Conservation (phyloP, 139 green algal genomes). For the Parachlorella kessleri region DNA sequence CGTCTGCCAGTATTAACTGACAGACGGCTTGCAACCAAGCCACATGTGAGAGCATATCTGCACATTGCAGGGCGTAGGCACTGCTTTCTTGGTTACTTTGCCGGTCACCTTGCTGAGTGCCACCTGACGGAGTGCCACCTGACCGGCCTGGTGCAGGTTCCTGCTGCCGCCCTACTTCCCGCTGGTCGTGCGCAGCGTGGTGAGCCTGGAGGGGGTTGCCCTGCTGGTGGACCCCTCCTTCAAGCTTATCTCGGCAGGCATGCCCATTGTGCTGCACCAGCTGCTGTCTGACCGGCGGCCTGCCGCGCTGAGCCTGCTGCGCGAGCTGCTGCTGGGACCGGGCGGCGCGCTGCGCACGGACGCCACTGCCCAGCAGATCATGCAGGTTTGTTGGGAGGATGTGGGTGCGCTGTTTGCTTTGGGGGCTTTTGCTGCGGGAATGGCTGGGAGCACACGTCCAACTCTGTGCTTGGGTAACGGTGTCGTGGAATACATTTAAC, state of each 20-base stretch:
- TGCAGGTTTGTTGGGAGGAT: conserved; percentile 46
- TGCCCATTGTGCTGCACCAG: conserved; percentile 47
- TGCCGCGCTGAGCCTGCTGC: conserved; percentile 32
- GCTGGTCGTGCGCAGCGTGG: conserved; percentile 92
- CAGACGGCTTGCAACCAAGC: no score
- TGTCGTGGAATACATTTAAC: no score
- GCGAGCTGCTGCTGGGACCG: conserved; percentile 32
- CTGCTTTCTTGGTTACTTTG: no score
- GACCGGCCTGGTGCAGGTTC: conserved; percentile 50
- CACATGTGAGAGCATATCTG: no score
- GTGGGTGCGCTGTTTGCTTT: no score
- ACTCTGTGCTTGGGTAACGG: no score
- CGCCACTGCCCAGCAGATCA: conserved; percentile 38
- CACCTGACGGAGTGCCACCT: no score
- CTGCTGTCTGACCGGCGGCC: conserved; percentile 41
- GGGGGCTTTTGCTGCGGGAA: no score
- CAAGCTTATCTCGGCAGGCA: conserved; percentile 79
- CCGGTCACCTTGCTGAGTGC: no score
- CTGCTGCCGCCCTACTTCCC: conserved; percentile 93
- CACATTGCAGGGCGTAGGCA: no score
- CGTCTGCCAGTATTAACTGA: no score
- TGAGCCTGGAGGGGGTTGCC: conserved; percentile 92
- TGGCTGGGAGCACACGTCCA: no score
- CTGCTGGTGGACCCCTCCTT: conserved; percentile 64
- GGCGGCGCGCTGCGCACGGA: conserved; percentile 33